Percentiles rank a stretch among this genome's conserved stretches.
These are phyloP conservation scores for Cucumis melo DNA, from an alignment of 306 rosid species.

Conservation along the genomic window DNA sequence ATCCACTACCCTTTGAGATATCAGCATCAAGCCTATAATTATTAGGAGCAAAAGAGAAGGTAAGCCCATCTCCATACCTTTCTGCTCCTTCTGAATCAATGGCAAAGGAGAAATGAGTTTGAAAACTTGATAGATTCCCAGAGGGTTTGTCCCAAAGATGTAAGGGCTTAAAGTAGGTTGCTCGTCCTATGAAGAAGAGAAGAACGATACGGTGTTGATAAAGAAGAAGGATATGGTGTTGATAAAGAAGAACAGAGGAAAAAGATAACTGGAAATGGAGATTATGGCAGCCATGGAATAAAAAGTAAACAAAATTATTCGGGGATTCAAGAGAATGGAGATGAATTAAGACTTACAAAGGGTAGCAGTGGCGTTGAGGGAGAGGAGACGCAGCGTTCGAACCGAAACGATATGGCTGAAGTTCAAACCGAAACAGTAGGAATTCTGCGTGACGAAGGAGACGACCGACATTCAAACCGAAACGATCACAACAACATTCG, in stretches of 20 bases:
- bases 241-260: not conserved
- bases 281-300: not conserved
- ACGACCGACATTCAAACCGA: no score
- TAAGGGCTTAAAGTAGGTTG: slow-evolving; percentile 13
- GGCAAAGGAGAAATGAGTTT: slow-evolving; percentile 24
- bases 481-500: no score
- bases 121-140: slow-evolving; percentile 21
- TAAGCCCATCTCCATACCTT: slow-evolving; percentile 13
- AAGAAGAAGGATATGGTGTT: no score
- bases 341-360: no score
- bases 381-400: no score
- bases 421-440: no score
- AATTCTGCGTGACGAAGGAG: no score
- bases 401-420: no score
- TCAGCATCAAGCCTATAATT: not conserved
- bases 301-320: no score
- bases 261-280: not conserved
- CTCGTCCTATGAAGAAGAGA: slow-evolving; percentile 14
- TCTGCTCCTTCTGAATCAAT: slow-evolving; percentile 7
- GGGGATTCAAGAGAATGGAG: no score
- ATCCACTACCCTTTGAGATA: slow-evolving; percentile 15
- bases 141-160: slow-evolving; percentile 29
- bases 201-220: not conserved
- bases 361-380: no score
- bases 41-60: slow-evolving; percentile 30